Conservation (phyloP, 2,329 filamentous ascomycete genomes). For the Colletotrichum destructivum region DNA sequence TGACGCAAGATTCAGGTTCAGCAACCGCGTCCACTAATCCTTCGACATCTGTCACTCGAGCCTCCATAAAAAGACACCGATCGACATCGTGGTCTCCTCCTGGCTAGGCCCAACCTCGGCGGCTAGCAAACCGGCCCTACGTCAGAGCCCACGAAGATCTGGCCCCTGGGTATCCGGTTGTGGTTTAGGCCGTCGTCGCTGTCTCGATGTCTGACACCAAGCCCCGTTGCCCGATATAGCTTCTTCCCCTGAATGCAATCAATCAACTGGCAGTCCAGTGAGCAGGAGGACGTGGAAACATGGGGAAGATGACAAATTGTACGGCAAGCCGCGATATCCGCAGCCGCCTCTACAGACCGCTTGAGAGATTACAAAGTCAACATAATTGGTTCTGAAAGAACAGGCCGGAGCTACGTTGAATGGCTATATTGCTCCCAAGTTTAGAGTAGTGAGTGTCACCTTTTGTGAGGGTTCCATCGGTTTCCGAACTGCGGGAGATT, state of each 20-base stretch:
- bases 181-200: background rate
- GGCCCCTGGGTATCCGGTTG: background rate
- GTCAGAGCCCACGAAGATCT: background rate
- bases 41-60: too few species aligned
- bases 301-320: background rate
- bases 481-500: too few species aligned
- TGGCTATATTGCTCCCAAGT: background rate
- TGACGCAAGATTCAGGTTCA: background rate
- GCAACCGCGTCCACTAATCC: background rate
- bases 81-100: background rate
- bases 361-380: background rate
- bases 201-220: background rate
- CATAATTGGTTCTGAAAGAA: background rate
- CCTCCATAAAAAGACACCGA: background rate
- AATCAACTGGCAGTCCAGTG: background rate
- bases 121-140: background rate
- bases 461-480: background rate
- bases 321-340: background rate
- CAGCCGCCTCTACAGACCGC: background rate
- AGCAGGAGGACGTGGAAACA: background rate
- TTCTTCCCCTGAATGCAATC: background rate
- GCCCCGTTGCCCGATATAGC: background rate
- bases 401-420: background rate
- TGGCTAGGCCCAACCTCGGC: background rate
- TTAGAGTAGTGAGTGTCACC: background rate